Base-by-base conservation (phyloP, 2,329 filamentous ascomycete genomes). In the Scedosporium aurantiacum region DNA sequence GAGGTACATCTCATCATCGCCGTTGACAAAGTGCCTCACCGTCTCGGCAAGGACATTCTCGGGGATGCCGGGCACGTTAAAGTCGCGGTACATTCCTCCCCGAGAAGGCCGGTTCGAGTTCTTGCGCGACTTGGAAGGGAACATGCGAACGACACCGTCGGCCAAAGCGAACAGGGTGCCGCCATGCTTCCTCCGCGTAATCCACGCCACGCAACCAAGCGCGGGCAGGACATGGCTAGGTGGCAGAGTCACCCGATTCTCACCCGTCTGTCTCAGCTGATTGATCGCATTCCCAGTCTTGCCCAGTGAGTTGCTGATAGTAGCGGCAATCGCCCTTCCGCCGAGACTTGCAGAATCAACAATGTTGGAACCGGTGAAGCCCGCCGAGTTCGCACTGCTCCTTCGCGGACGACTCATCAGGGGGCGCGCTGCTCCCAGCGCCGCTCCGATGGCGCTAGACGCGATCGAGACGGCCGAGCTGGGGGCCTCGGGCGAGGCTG, bases 201-300 rank as follows among this genome's bases (percentile, higher is more conserved):
- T 76, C 83, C 89, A 89, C 1, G 79, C 76, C 2, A 89, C 81
- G 67, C 86, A 89, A 3, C 80, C 78, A 6, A 80, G 76, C 2
- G 79, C 79, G 1, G 85, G 82, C 14, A 78, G 75, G 27, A 72
- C 71, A n/a, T 78, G 71, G 56, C 82, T 80, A 10, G 76, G 74
- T 10, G 88, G 88, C 32, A 91, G 76, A 55, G 87, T 82, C 50
- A 91, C 81, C 64, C 90, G 83, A 71, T 90, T 91, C 69, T 91
- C 88, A 10, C 86, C 86, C 0, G 84, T 88, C 67, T 91, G 88
- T 56, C 88, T 85, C 62, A 91, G 81, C 65, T 88, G 84, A 66
- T 80, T 87, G 70, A 88, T 84, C 52, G 82, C 82, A 14, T 80
- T 84, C 62, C 86, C 87, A n/a, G 87, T 88, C 69, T 87, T 88